Conservation (phyloP, 495 filamentous ascomycete species). For the Aspergillus taichungensis region DNA sequence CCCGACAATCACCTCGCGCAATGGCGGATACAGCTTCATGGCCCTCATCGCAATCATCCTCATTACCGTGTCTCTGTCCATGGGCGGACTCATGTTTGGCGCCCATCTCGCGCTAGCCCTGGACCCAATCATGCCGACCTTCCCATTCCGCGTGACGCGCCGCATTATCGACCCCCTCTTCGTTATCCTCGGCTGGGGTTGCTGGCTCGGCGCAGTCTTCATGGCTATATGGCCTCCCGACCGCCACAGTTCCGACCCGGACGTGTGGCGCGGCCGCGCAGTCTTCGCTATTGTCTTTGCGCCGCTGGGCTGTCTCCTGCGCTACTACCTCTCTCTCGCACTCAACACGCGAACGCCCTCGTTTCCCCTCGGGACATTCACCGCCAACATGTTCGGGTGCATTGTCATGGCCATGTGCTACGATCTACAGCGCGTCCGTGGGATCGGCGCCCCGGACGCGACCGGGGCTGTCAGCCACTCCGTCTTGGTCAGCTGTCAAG, state of each 20-base stretch:
- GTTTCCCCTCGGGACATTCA: conserved; percentile 88
- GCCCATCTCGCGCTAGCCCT: conserved; percentile 69
- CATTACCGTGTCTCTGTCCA: conserved; percentile 55
- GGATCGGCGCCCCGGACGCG: conserved; percentile 17
- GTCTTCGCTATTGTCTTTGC: conserved; percentile 80
- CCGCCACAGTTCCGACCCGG: conserved; percentile 24
- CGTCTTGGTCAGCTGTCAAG: conserved; percentile 56
- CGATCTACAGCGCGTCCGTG: conserved; percentile 55
- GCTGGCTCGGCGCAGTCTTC: conserved; percentile 73
- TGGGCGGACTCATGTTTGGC: conserved; percentile 61
- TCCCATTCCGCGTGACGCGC: conserved; percentile 50
- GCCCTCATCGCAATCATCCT: conserved; percentile 65
- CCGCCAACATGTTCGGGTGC: conserved; percentile 73
- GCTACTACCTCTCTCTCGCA: conserved; percentile 43
- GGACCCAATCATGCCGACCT: conserved; percentile 42
- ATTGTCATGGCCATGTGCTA: conserved; percentile 55
- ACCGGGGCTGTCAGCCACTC: conserved; percentile 5
- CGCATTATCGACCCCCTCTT: conserved; percentile 52
- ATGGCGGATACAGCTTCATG: conserved; percentile 75
- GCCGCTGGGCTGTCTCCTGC: conserved; percentile 65
- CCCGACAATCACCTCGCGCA: conserved; percentile 33
- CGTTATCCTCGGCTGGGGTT: conserved; percentile 56
- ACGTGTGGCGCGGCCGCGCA: conserved; percentile 61
- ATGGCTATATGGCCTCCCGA: conserved; percentile 69
- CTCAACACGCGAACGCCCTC: conserved; percentile 30